Base-by-base conservation (phyloP, 495 filamentous ascomycete species). In the Rusavskia elegans region DNA sequence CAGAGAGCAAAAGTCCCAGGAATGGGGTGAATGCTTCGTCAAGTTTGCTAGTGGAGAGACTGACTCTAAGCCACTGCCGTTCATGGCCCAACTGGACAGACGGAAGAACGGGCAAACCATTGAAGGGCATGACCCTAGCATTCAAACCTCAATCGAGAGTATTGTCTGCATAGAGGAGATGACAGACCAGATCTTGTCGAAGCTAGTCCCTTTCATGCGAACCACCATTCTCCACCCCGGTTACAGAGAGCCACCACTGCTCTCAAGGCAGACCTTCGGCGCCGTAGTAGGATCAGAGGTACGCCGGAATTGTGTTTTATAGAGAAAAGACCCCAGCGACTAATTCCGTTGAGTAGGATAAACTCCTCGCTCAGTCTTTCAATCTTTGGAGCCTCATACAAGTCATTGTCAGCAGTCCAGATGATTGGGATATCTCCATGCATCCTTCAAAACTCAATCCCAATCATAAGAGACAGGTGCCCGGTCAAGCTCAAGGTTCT, bases 371-470 rank as follows among this genome's bases (percentile, higher is more conserved):
- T 49, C 74, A 78, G 36, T 79, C 77, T 1, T 67, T 90, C 7
- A 82, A 90, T 60, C 71, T 93, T 3, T 93, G 85, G 84, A 75
- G 80, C 21, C 73, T 79, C 7, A 87, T 85, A 1, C 80, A 84
- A 55, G 77, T 90, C 27, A 71, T 90, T 45, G 72, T 77, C n/a
- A 37, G 30, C 19, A 82, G 85, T 52, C 70, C 19, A 1, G 11
- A 14, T 25, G 44, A 46, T 23, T 46, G 20, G 20, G 6, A 46
- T 21, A 13, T 23, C 6, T 46, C 23, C 13, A 3, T 29, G 2
- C 3, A 23, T 46, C 20, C 44, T 11, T 46, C 44, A 2, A 11
- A 29, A 9, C 17, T 14, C 21, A 3, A 23, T 9, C 20, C 44
- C 44, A 23, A 46, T 5, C 7, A 46, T 6, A 2, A 23, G 17